Base-by-base conservation (phyloP, 1,284 basidiomycete species). In the Ceratobasidium sp. region DNA sequence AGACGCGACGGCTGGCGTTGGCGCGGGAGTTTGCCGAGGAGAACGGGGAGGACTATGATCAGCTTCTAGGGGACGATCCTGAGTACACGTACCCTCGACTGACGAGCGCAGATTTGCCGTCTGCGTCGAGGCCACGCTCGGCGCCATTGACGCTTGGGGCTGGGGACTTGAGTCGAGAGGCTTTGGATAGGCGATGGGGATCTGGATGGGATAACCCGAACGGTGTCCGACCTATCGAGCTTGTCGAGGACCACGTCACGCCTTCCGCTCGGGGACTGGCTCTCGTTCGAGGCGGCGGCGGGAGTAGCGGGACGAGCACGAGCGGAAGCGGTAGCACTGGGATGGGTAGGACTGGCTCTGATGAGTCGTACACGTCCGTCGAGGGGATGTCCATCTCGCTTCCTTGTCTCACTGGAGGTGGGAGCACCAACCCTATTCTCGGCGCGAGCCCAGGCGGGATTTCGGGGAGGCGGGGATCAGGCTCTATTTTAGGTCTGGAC, bases 281-380 rank as follows among this genome's bases (percentile, higher is more conserved):
- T 41, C 33, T 36, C 59, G 50, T 33, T 19, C 15, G 27, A 17
- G 36, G 5, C 1, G 50, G 31, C 4, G 53, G 27, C 19, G 53
- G 36, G 41, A 45, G 51, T 45, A 33, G 63, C 47, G 56, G 53
- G 15, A 47, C 51, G 11, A 60, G 57, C 33, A 24, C 36, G 22
- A 69, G 66, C 11, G 24, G 63, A 9, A 69, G 53, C 24, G 29
- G 50, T 19, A 69, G 66, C 41, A 29, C 66, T 9, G 33, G 66
- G 5, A 69, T 69, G 66, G 53, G 53, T 6, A 31, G 66, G 14
- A 69, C n/a, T 27, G 66, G 66, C 14, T 69, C 66, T n/a, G 48
- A 66, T 24, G 66, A 69, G 27, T 69, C 66, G 22, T 56, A 47
- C 53, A 69, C 66, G 31, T 69, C 66, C 14, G 36, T 57, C 27